Evolutionary conservation across 345 rosid genomes (phyloP), one percentile per base, ranked within the genome.

Genomic region (Aurinia saxatilis): DNA sequence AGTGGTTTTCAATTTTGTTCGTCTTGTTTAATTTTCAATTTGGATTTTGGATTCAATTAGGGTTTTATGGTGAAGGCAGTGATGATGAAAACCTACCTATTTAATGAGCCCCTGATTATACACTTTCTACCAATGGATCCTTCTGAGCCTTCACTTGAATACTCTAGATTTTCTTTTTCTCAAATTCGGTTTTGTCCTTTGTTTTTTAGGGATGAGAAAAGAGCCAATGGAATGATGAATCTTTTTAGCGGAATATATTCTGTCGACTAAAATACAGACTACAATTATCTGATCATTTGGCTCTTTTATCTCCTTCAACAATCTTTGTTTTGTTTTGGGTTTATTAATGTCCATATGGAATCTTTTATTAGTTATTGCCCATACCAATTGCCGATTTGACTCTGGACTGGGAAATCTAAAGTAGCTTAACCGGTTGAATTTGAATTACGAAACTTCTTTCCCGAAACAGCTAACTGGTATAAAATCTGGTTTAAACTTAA

Each of bases 211-310:
- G 41, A 31, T 48, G 13, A 36, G 35, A 27, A n/a, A 18, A 66
- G 60, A 57, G 66, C 66, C 42, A 17, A 29, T 64, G 66, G 10
- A 25, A 34, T 71, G 75, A 71, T 71, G 75, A 71, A 42, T 8
- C 14, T 11, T 7, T 2, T 48, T 16, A 48, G 65, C 81, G 69
- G 87, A 80, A 71, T 36, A 7, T 59, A 67, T 42, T 10, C 25
- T 83, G 93, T 78, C 80, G 93, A 83, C 80, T 45, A 71, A 81
- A 68, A 54, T 5, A 67, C 93, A 86, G 93, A 86, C 87, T 86
- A 83, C 90, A 83, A 86, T 86, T 86, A 81, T 86, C 93, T 86
- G 93, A 86, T 79, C 80, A 62, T 19, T 14, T 57, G 77, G 77
- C 81, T 73, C 57, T 59, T 18, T 17, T n/a, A 8, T 16, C 4